phyloP scores from a whole-genome alignment of 2,329 filamentous ascomycete genomes.

The Blastomyces silverae region DNA sequence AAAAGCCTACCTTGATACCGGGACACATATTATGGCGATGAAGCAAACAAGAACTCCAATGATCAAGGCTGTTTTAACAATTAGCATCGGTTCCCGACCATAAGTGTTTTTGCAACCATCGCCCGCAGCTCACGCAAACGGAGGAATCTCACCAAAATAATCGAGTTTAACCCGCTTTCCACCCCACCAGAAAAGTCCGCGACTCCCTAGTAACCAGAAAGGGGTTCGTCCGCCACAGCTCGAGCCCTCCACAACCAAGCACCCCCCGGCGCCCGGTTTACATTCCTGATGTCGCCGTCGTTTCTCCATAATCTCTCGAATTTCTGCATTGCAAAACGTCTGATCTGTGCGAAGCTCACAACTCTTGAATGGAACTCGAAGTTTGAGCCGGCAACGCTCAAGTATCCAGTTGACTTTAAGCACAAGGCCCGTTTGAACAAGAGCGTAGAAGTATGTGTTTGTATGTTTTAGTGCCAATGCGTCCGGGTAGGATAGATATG shows the following conservation, averaged over 20 bases:
- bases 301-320: constrained; percentile 39
- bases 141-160: constrained; percentile 15
- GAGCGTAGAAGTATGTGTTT: constrained; percentile 54
- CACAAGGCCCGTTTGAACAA: constrained; percentile 59
- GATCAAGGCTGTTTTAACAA: constrained; percentile 11
- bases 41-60: constrained; percentile 16
- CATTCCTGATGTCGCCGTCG: constrained; percentile 39
- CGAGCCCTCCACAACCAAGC: constrained; percentile 34
- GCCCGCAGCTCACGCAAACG: neutral
- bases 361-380: constrained; percentile 56
- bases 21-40: constrained; percentile 15
- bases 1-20: constrained; percentile 6
- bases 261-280: constrained; percentile 28
- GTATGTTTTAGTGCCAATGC: constrained; percentile 64
- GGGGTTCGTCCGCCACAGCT: constrained; percentile 19
- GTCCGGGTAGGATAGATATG: constrained; percentile 60
- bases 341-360: constrained; percentile 40
- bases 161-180: constrained; percentile 11
- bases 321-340: constrained; percentile 37
- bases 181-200: constrained; percentile 10
- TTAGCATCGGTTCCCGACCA: neutral
- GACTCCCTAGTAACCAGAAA: constrained; percentile 9
- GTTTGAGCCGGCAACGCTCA: constrained; percentile 54
- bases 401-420: constrained; percentile 65
- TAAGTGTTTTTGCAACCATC: neutral